Evolutionary conservation across 73 alveolate genomes (phyloP).

Genomic region (Paramecium sexaurelia): DNA sequence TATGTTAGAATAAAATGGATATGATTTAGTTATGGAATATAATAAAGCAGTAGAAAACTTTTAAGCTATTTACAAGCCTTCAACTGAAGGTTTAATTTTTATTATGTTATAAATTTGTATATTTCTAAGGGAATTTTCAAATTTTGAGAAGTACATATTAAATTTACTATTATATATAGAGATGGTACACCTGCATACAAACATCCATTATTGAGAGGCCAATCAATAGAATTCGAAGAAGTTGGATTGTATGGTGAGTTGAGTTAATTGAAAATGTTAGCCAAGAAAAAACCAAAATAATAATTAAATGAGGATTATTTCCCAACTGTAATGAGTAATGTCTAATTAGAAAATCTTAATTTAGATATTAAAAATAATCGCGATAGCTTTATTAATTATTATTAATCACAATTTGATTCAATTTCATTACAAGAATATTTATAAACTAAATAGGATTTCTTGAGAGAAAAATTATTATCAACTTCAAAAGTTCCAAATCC

Average conservation of each 20-base stretch:
- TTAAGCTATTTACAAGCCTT: conserved; percentile 7
- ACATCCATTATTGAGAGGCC: conserved; percentile 35
- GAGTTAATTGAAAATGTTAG: neutral
- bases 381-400: neutral
- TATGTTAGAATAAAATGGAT: conserved; percentile 39
- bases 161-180: neutral
- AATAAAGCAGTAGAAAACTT: conserved; percentile 26
- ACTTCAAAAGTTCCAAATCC: neutral
- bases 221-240: conserved; percentile 34
- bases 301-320: neutral
- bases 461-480: neutral
- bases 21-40: conserved; percentile 45
- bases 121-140: conserved; percentile 40
- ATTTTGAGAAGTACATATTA: neutral
- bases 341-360: conserved; percentile 13
- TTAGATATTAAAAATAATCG: neutral
- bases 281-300: neutral
- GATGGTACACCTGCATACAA: conserved; percentile 12
- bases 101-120: conserved; percentile 33
- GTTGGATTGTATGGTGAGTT: conserved; percentile 25
- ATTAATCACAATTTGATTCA: neutral
- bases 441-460: neutral
- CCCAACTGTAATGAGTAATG: neutral
- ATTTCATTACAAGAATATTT: neutral
- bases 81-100: neutral